These are phyloP conservation scores for Ocimum tenuiflorum DNA, from an alignment of 257 asterid species.

Conservation along the genomic window DNA sequence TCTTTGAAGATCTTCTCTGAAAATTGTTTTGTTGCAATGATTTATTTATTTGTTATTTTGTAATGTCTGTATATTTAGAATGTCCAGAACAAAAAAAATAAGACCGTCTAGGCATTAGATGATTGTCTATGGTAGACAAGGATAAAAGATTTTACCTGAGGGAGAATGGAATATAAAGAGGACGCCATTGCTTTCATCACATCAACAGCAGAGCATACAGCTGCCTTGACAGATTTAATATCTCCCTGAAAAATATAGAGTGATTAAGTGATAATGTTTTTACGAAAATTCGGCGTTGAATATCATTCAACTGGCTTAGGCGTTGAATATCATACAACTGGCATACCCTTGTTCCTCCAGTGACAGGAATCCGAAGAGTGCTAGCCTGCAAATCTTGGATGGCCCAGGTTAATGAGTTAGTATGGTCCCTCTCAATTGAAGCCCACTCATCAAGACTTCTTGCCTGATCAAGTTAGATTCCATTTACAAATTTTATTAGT, in stretches of 20 bases:
- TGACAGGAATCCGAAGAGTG: slow-evolving; percentile 67
- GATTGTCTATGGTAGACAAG: not conserved
- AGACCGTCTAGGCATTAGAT: no score
- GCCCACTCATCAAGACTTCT: slow-evolving; percentile 66
- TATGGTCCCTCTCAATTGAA: slow-evolving; percentile 55
- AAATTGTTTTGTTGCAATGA: no score
- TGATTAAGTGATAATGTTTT: slow-evolving; percentile 2
- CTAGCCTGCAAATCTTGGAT: slow-evolving; percentile 61
- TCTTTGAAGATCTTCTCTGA: no score
- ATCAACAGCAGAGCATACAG: slow-evolving; percentile 69
- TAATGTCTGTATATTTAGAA: no score
- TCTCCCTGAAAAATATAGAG: slow-evolving; percentile 45
- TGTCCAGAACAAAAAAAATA: no score
- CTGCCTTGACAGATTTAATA: slow-evolving; percentile 48
- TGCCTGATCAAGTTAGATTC: slow-evolving; percentile 35
- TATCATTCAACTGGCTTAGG: slow-evolving; percentile 16
- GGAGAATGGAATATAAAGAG: slow-evolving; percentile 45
- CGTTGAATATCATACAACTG: slow-evolving; percentile 14
- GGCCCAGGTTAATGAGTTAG: slow-evolving; percentile 45
- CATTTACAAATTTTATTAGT: not conserved
- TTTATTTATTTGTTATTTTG: no score
- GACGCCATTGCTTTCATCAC: slow-evolving; percentile 76
- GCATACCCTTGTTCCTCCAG: slow-evolving; percentile 73
- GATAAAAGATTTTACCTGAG: slow-evolving; percentile 39
- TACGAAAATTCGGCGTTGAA: not conserved